Evolutionary conservation across 352 stramenopile genomes (phyloP).

Genomic region (Globisporangium parvum): DNA sequence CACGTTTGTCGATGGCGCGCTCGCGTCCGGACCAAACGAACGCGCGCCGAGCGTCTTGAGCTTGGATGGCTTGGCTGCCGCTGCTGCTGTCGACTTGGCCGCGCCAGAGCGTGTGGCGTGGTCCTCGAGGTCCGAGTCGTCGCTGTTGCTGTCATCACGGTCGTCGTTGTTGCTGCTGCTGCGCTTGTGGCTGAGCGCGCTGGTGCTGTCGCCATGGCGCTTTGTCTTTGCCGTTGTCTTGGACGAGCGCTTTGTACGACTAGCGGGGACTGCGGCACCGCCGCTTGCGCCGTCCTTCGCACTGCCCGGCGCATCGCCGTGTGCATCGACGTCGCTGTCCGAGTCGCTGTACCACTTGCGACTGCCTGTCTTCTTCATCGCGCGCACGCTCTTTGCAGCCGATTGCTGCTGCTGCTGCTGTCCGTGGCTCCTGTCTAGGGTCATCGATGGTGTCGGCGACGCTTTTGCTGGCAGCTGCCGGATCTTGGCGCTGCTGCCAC

Average conservation of each 20-base stretch:
- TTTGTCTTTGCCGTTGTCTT: constrained; percentile 6
- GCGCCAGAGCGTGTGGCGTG: constrained; percentile 17
- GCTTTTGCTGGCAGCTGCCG: constrained; percentile 9
- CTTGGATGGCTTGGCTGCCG: neutral
- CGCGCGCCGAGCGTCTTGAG: constrained; percentile 7
- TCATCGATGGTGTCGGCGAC: constrained; percentile 2
- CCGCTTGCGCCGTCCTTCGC: too few species aligned
- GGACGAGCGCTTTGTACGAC: neutral
- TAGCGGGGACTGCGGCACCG: neutral
- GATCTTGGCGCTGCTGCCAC: constrained; percentile 9
- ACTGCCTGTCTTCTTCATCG: constrained; percentile 19
- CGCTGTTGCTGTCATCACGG: constrained; percentile 9
- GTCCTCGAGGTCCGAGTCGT: constrained; percentile 23
- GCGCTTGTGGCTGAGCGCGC: too few species aligned
- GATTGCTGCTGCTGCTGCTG: neutral
- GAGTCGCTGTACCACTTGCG: constrained; percentile 54
- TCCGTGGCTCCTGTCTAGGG: constrained; percentile 13
- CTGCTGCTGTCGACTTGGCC: neutral
- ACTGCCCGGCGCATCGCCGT: neutral
- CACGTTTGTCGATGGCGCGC: neutral
- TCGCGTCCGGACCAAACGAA: neutral
- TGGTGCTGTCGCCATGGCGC: neutral
- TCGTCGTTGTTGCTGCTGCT: constrained; percentile 9
- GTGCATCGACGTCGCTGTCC: constrained; percentile 29
- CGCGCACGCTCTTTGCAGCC: constrained; percentile 10